Base-by-base conservation (phyloP, 768 basidiomycete genomes). In the Epithele typhae region DNA sequence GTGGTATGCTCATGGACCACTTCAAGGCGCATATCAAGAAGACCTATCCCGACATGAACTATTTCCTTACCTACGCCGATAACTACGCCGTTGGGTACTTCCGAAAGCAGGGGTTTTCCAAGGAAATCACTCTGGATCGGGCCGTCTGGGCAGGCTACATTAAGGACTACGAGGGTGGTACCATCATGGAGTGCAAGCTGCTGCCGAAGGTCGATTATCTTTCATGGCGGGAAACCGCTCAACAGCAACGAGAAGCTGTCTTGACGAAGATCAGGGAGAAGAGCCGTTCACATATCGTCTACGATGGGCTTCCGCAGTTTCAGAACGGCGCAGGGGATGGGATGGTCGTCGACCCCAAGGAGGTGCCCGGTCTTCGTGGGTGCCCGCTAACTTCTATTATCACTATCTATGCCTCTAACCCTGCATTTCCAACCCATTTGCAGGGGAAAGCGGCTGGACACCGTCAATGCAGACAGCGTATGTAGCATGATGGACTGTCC, bases 41-140 rank as follows among this genome's bases (percentile, higher is more conserved):
- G 49, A 78, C 83, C 9, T 91, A 92, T 61, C 87, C 92, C 0
- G 77, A 77, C 34, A 90, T 97, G 81, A 82, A 86, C 78, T 82
- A 96, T 65, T 98, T 97, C 68, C 74, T 99, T 25, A 97, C 96
- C 3, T 99, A 98, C 60, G 96, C 96, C 38, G 96, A 99, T 68
- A 98, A 98, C 65, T 99, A 92, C 62, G 96, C 96, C 15, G 93
- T 98, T 32, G 95, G 96, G 3, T 99, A 97, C 68, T 98, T 99
- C 74, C 92, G 92, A 64, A 99, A 98, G 64, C 96, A 98, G 71
- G 96, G 96, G 0, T 99, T 99, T 66, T 89, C 92, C 5, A 98
- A 98, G 64, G 94, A 98, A 47, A 95, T 99, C 51, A 86, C 87
- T 0, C 77, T 96, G n/a, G 85, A 86, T 50, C 79, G 94, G 36